Evolutionary conservation across 306 rosid species (phyloP).

Genomic region (Cucumis hystrix): DNA sequence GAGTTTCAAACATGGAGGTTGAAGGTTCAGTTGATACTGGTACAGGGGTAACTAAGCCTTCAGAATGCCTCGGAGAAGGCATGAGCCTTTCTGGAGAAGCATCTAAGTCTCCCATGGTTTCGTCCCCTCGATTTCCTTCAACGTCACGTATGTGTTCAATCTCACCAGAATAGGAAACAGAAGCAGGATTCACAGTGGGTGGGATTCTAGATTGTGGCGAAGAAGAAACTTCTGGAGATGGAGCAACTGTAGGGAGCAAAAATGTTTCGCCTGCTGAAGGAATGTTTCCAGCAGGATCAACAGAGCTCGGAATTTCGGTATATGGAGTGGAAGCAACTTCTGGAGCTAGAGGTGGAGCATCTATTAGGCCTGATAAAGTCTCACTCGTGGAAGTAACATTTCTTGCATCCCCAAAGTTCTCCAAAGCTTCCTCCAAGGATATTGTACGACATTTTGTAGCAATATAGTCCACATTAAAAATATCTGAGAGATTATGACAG

Average conservation of each 20-base stretch:
- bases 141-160: conserved; percentile 17
- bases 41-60: conserved; percentile 12
- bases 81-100: conserved; percentile 9
- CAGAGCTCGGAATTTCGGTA: not conserved
- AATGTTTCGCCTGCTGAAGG: conserved; percentile 15
- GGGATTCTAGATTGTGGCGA: not conserved
- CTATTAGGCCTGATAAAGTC: conserved; percentile 12
- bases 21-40: conserved; percentile 8
- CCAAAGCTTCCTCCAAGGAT: conserved; percentile 24
- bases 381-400: conserved; percentile 22
- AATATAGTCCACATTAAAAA: conserved; percentile 28
- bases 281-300: conserved; percentile 5
- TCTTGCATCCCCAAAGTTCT: conserved; percentile 9
- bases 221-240: conserved; percentile 15
- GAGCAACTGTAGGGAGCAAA: conserved; percentile 13
- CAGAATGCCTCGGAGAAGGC: conserved; percentile 18
- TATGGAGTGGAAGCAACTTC: conserved; percentile 4
- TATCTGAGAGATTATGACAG: conserved; percentile 34
- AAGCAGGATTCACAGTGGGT: conserved; percentile 14
- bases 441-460: conserved; percentile 26
- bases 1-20: conserved; percentile 28
- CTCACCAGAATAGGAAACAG: conserved; percentile 11
- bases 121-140: conserved; percentile 13
- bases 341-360: conserved; percentile 8
- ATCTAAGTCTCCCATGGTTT: conserved; percentile 1